These are phyloP conservation scores for Hirsutella thompsonii DNA, from an alignment of 2,329 filamentous ascomycete species.

Conservation along the genomic window DNA sequence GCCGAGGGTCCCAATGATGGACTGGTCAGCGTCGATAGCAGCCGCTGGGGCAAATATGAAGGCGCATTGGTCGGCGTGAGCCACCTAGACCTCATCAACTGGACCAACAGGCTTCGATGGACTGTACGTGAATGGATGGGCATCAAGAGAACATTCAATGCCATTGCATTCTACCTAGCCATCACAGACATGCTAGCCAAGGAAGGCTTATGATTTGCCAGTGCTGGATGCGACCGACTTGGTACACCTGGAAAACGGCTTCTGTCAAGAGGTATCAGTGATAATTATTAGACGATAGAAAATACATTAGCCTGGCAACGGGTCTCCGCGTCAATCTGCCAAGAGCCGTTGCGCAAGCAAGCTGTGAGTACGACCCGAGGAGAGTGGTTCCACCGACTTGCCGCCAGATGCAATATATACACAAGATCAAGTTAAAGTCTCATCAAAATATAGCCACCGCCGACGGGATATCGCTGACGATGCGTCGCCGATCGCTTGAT, in stretches of 20 bases:
- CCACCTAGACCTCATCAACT: slow-evolving; percentile 55
- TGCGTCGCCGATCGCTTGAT: neutral
- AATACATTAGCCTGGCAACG: slow-evolving; percentile 11
- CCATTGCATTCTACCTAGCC: slow-evolving; percentile 53
- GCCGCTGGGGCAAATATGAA: slow-evolving; percentile 50
- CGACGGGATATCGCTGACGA: neutral
- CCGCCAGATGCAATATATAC: slow-evolving; percentile 4
- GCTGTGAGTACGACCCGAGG: slow-evolving; percentile 1
- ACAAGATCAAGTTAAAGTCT: slow-evolving; percentile 1
- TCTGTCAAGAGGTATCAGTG: slow-evolving; percentile 11
- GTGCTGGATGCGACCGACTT: no score
- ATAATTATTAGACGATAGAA: slow-evolving; percentile 9
- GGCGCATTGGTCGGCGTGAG: slow-evolving; percentile 49
- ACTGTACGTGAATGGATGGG: slow-evolving; percentile 39
- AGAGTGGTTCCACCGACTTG: neutral
- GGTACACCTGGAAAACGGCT: no score
- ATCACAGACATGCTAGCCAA: slow-evolving; percentile 60
- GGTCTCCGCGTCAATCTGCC: slow-evolving; percentile 1
- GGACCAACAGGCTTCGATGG: slow-evolving; percentile 48
- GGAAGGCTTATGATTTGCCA: slow-evolving; percentile 42
- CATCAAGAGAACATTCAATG: slow-evolving; percentile 47
- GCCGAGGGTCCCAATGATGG: slow-evolving; percentile 51
- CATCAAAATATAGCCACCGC: neutral
- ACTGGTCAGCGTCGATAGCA: slow-evolving; percentile 52
- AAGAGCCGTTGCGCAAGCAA: slow-evolving; percentile 3